phyloP scores from a whole-genome alignment of 2,329 filamentous ascomycete genomes.

The Sclerotinia trifoliorum region DNA sequence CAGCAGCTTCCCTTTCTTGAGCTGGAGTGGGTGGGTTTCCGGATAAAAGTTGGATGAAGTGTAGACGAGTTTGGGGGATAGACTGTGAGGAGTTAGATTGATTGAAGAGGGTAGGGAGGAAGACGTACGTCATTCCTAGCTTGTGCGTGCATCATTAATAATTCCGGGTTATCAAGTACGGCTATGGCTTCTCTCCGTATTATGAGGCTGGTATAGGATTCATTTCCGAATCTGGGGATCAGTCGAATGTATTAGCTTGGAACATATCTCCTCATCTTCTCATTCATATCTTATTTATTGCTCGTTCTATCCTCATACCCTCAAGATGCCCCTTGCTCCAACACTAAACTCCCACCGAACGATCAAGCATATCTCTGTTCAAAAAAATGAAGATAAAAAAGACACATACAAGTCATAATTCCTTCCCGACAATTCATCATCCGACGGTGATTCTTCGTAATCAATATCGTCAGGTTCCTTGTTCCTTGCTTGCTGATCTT shows the following conservation, averaged over 20 bases:
- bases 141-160: slow-evolving; percentile 59
- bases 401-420: slow-evolving; percentile 29
- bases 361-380: too few relatives aligned
- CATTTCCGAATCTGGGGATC: slow-evolving; percentile 31
- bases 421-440: slow-evolving; percentile 21
- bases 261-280: not conserved
- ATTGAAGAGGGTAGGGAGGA: too few relatives aligned
- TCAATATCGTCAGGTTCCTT: slow-evolving; percentile 52
- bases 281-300: not conserved
- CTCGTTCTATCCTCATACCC: not conserved
- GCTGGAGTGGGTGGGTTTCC: not conserved
- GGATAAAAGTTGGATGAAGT: slow-evolving; percentile 50
- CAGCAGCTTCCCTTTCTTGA: slow-evolving; percentile 5
- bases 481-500: slow-evolving; percentile 58
- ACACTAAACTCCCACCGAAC: not conserved
- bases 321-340: not conserved
- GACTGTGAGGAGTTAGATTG: slow-evolving; percentile 44
- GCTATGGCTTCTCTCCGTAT: slow-evolving; percentile 50
- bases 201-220: slow-evolving; percentile 31
- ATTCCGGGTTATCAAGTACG: slow-evolving; percentile 56
- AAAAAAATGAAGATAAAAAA: not conserved
- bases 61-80: slow-evolving; percentile 54
- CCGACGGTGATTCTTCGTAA: slow-evolving; percentile 30
- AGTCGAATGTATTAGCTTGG: not conserved
- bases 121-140: slow-evolving; percentile 53